Base-by-base conservation (phyloP, 257 asterid species). In the Forsythia suspensa region DNA sequence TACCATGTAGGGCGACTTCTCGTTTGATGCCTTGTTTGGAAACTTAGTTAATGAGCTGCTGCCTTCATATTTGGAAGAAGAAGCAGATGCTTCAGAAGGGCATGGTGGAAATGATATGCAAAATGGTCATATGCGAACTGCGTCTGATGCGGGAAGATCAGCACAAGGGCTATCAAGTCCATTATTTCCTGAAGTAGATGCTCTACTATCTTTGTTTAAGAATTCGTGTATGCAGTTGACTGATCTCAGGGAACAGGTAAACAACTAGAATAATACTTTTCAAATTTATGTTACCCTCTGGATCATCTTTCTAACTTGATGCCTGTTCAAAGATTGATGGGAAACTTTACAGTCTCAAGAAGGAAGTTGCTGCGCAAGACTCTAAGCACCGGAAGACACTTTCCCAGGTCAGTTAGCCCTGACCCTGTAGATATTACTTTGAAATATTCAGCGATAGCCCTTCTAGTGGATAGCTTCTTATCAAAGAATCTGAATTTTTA, bases 331-430 rank as follows among this genome's bases (percentile, higher is more conserved):
- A 96, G 98, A 87, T 96, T 86, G 99, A 94, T 83, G 97, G 93
- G 81, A 94, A 92, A 79, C 97, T 96, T 78, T 66, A 84, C 88
- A 88, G 88, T 82, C 91, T 94, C 72, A 91, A 91, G 86, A 90
- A 85, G 76, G 98, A 96, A 83, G 98, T 96, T 74, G 75, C 91
- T 71, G 82, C 90, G 66, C 97, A 94, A 86, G 99, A 96, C 85
- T 88, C 96, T 63, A 92, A 88, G 91, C 98, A 96, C 88, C 91
- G 94, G 74, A 92, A 86, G 85, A 96, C 99, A 76, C 99, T 96
- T 77, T 85, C 90, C 44, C 98, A 94, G 97, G 99, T 94, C 81
- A 84, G 76, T 77, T 80, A 61, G 20, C 61, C 7, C 40, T 38
- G 65, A 46, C 34, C 76, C 8, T 40, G 39, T n/a, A 36, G 40